Conservation (phyloP, 73 alveolate species). For the Symbiodinium natans region DNA sequence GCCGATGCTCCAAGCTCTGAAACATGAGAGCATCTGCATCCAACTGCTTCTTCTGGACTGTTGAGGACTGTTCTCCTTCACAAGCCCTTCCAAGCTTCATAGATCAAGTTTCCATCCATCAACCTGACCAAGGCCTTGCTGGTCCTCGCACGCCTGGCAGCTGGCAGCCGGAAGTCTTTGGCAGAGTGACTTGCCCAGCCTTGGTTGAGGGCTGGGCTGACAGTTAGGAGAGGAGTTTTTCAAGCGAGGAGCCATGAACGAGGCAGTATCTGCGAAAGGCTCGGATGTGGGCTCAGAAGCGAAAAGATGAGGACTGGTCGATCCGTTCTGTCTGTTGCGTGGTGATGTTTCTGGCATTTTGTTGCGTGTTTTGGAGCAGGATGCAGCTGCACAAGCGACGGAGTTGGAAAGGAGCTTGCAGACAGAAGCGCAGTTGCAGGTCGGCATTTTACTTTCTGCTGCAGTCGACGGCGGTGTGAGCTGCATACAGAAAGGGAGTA, state of each 20-base stretch:
- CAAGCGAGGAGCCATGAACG: not conserved
- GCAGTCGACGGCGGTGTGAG: no score
- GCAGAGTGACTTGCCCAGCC: conserved; percentile 1
- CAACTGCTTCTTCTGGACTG: no score
- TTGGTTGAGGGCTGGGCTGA: not conserved
- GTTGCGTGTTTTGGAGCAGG: no score
- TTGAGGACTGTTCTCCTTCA: not conserved
- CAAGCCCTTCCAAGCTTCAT: not conserved
- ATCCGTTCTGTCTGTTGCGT: not conserved
- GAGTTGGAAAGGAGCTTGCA: not conserved
- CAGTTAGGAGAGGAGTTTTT: not conserved
- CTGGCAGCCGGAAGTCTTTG: not conserved
- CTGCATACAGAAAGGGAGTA: no score
- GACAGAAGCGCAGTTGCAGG: not conserved
- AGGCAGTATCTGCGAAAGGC: conserved; percentile 53
- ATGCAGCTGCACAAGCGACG: not conserved
- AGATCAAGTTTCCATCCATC: not conserved
- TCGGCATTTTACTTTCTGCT: no score
- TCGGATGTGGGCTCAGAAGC: conserved; percentile 46
- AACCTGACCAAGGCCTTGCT: not conserved
- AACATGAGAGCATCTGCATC: no score
- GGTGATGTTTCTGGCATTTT: no score
- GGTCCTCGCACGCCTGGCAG: conserved; percentile 40
- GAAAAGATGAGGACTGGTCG: conserved; percentile 29
- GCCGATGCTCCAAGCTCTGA: no score